These are phyloP conservation scores for Ambrosia trifida DNA, from an alignment of 129 eudicot species.

Conservation along the genomic window DNA sequence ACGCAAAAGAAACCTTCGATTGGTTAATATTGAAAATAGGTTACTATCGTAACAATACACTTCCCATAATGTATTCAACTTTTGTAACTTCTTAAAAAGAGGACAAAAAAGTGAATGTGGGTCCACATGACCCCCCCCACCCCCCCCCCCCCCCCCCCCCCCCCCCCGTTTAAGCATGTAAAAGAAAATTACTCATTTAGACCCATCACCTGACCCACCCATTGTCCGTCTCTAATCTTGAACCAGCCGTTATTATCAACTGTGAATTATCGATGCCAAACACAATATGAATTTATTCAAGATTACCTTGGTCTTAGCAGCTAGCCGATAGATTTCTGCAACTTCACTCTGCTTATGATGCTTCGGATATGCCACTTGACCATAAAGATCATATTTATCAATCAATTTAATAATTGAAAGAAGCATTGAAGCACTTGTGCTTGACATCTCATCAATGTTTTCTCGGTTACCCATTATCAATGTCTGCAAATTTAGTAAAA, in stretches of 20 bases:
- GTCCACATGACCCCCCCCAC: background rate
- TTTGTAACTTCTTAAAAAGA: background rate
- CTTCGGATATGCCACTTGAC: conserved; percentile 99
- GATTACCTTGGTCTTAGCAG: conserved; percentile 96
- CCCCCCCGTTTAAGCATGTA: background rate
- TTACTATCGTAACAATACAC: background rate
- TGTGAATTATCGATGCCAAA: conserved; percentile 1
- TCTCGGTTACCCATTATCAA: conserved; percentile 46
- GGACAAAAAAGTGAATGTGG: background rate
- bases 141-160: too few species aligned
- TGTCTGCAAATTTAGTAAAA: conserved; percentile 28
- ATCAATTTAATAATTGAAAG: conserved; percentile 61
- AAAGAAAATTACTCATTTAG: background rate
- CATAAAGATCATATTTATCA: conserved; percentile 95
- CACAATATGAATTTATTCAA: background rate
- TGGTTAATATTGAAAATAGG: background rate
- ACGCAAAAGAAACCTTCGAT: background rate
- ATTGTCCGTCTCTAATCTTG: background rate
- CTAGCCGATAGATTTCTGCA: conserved; percentile 89
- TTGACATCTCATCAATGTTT: conserved; percentile 45
- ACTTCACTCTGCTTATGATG: conserved; percentile 96
- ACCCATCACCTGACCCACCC: background rate
- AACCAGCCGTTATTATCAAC: background rate
- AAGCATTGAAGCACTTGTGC: conserved; percentile 44
- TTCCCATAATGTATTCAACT: background rate